These are phyloP conservation scores for Nymphaea colorata DNA, from an alignment of 164 flowering plant species.

Conservation along the genomic window DNA sequence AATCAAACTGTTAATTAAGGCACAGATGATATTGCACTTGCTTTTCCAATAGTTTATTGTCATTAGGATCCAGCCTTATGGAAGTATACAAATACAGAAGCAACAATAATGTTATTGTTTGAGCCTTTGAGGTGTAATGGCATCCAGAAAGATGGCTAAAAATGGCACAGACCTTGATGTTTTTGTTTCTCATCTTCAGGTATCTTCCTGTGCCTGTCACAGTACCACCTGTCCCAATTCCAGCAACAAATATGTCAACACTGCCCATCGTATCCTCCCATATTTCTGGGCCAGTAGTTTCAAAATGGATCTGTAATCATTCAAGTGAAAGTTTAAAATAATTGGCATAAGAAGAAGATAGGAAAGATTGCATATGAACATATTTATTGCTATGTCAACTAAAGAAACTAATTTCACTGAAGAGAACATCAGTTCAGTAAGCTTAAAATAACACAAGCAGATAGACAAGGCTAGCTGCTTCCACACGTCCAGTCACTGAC, in stretches of 20 bases:
- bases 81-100: too few species aligned
- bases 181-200: slow-evolving; percentile 64
- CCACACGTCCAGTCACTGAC: too few species aligned
- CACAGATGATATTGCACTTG: not conserved
- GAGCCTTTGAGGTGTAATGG: too few species aligned
- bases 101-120: too few species aligned
- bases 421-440: not conserved
- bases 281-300: slow-evolving; percentile 82
- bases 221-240: slow-evolving; percentile 80
- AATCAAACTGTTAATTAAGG: not conserved
- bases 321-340: slow-evolving; percentile 3
- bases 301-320: slow-evolving; percentile 62
- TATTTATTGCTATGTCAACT: not conserved
- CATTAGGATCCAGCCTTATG: too few species aligned
- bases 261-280: slow-evolving; percentile 83
- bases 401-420: not conserved
- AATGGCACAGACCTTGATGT: slow-evolving; percentile 35
- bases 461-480: not conserved
- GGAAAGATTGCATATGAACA: not conserved
- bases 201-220: slow-evolving; percentile 64
- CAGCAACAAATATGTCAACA: slow-evolving; percentile 66
- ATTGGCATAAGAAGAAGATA: not conserved
- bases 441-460: not conserved
- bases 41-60: not conserved
- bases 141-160: too few species aligned